Conservation (phyloP, 2,329 filamentous ascomycete genomes). For the Sphaerostilbella broomeana region DNA sequence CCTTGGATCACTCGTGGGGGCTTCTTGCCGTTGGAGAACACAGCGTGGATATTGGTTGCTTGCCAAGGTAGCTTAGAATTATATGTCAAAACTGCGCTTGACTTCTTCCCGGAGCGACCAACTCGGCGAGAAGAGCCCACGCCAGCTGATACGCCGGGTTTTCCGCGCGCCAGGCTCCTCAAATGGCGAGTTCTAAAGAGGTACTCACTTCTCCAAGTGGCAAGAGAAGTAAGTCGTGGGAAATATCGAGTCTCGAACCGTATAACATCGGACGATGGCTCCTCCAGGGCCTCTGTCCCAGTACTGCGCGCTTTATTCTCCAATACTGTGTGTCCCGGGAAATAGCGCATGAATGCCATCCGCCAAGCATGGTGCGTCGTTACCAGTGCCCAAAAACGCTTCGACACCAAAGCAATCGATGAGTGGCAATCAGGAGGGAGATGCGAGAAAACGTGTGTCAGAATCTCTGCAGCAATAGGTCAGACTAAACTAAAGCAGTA, state of each 20-base stretch:
- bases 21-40: conserved; percentile 66
- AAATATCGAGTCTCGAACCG: conserved; percentile 73
- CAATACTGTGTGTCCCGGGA: conserved; percentile 59
- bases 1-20: conserved; percentile 77
- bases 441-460: conserved; percentile 88
- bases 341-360: conserved; percentile 84
- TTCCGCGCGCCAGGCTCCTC: conserved; percentile 73
- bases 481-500: conserved; percentile 8
- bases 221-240: conserved; percentile 69
- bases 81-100: conserved; percentile 73
- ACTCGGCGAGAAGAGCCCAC: conserved; percentile 46
- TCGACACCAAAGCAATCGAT: conserved; percentile 77
- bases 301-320: conserved; percentile 27
- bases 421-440: conserved; percentile 78
- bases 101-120: conserved; percentile 53
- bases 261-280: conserved; percentile 47
- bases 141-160: conserved; percentile 55
- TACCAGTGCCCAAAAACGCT: conserved; percentile 77
- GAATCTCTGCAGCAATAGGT: conserved; percentile 57
- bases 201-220: conserved; percentile 97
- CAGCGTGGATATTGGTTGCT: conserved; percentile 72
- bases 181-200: conserved; percentile 79
- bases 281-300: conserved; percentile 34
- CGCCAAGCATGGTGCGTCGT: conserved; percentile 92
- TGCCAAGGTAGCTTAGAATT: conserved; percentile 75